Evolutionary conservation across 78 protist genomes (phyloP), one percentile per base, ranked within the genome.

Genomic region (Emiliania huxleyi): DNA sequence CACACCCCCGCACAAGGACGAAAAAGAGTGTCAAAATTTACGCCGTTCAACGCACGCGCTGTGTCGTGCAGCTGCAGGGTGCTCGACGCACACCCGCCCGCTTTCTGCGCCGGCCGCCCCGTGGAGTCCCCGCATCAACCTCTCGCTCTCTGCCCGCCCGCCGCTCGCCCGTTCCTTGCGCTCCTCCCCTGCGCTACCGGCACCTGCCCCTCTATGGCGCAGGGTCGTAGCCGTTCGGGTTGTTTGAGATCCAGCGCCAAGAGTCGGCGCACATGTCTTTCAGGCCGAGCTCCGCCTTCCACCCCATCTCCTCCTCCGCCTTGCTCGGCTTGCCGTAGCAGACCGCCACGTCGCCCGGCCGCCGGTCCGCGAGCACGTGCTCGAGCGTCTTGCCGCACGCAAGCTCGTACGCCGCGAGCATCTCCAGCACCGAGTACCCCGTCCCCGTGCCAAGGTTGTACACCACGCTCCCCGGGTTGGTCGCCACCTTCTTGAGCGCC

Each of bases 221-320:
- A n/a, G n/a, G n/a, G n/a, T n/a, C n/a, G n/a, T n/a, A 97, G 42
- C 98, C 98, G 52, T 95, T 81, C 37, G 98, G 98, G 93, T 97
- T 97, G 22, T 40, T 18, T 6, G 73, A 12, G 83, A 95, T 96
- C 98, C 98, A 97, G 40, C 91, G 49, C 98, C 98, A 97, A 45
- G 94, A 87, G 90, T 96, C 97, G 37, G 71, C 95, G 69, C 98
- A 97, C 98, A 97, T 97, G 69, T 95, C 96, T 37, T 94, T 94
- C 56, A 97, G 94, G 35, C 91, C 94, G 3, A 38, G 92, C 55
- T 91, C 55, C 43, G 99, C 98, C 52, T 55, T 87, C 99, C 99
- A 98, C 26, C 93, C 94, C 6, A 98, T 92, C 90, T 91, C 95
- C 37, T n/a, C 21, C 69, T 33, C 0, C n/a, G 94, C 94, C 37